Conservation (phyloP, 306 rosid species). For the Lotus japonicus region DNA sequence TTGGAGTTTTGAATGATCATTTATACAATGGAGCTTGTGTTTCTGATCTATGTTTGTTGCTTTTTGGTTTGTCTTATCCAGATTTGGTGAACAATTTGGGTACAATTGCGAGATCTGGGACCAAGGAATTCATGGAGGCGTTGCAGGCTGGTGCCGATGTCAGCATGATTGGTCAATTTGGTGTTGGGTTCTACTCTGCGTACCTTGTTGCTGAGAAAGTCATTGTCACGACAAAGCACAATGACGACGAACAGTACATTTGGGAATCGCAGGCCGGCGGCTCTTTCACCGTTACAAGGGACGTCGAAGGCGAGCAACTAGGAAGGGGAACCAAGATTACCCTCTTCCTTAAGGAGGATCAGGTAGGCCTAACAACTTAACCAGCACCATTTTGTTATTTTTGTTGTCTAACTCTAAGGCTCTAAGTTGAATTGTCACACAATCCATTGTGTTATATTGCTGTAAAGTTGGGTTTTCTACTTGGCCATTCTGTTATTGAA, state of each 20-base stretch:
- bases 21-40: neutral
- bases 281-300: conserved; percentile 62
- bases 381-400: neutral
- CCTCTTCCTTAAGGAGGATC: conserved; percentile 68
- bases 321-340: conserved; percentile 76
- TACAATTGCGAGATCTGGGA: conserved; percentile 66
- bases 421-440: no score
- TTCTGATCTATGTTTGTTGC: neutral
- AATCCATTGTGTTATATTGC: no score
- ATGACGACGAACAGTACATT: conserved; percentile 62
- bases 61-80: neutral
- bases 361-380: conserved; percentile 30
- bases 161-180: conserved; percentile 73
- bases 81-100: conserved; percentile 78
- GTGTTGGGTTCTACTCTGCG: conserved; percentile 69
- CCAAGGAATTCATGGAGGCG: conserved; percentile 78
- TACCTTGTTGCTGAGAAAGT: conserved; percentile 63
- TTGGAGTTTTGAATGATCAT: neutral
- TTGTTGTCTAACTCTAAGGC: no score
- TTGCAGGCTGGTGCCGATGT: conserved; percentile 71
- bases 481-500: no score
- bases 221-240: conserved; percentile 59
- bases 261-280: conserved; percentile 83
- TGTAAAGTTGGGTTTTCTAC: no score
- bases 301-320: conserved; percentile 50